phyloP scores from a whole-genome alignment of 2,329 filamentous ascomycete species.

The Leptographium galeiforme region DNA sequence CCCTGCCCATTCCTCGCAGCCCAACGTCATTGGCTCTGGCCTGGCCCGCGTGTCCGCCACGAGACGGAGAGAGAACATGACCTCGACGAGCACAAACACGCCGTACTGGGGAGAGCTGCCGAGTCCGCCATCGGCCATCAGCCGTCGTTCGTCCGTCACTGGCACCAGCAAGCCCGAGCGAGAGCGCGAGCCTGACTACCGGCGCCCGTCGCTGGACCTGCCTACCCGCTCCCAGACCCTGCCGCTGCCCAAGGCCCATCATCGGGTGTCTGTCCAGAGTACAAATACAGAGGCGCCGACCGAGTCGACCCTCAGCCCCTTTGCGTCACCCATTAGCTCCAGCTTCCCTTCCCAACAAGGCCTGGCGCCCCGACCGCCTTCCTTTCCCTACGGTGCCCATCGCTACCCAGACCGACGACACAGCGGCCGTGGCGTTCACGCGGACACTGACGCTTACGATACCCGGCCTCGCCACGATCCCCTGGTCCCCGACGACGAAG shows the following conservation, averaged over 20 bases:
- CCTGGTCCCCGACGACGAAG: conserved; percentile 8
- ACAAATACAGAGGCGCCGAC: conserved; percentile 39
- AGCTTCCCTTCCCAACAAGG: conserved; percentile 33
- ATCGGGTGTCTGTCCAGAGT: conserved; percentile 43
- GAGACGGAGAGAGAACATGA: not conserved
- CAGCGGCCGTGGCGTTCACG: conserved; percentile 27
- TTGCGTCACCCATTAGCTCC: conserved; percentile 39
- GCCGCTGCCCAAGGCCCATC: conserved; percentile 32
- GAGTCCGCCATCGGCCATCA: conserved; percentile 24
- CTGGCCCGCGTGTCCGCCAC: conserved; percentile 21
- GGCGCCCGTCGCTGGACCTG: conserved; percentile 21
- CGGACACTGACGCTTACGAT: conserved; percentile 13
- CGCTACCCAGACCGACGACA: conserved; percentile 26
- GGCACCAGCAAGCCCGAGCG: not conserved
- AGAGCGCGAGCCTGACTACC: conserved; percentile 8
- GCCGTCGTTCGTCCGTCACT: conserved; percentile 2
- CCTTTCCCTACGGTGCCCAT: conserved; percentile 33
- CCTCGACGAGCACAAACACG: not conserved
- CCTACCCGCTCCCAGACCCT: conserved; percentile 14
- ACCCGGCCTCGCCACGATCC: not conserved
- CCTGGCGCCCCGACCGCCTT: conserved; percentile 46
- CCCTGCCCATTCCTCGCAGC: conserved; percentile 17
- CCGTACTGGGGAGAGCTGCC: conserved; percentile 27
- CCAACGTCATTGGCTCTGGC: not conserved
- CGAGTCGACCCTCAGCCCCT: conserved; percentile 45